A percentile compares a stretch with the other conserved stretches of the same genome.
Evolutionary conservation across 2,329 filamentous ascomycete species (phyloP).

Genomic region (Colletotrichum endophyticum): DNA sequence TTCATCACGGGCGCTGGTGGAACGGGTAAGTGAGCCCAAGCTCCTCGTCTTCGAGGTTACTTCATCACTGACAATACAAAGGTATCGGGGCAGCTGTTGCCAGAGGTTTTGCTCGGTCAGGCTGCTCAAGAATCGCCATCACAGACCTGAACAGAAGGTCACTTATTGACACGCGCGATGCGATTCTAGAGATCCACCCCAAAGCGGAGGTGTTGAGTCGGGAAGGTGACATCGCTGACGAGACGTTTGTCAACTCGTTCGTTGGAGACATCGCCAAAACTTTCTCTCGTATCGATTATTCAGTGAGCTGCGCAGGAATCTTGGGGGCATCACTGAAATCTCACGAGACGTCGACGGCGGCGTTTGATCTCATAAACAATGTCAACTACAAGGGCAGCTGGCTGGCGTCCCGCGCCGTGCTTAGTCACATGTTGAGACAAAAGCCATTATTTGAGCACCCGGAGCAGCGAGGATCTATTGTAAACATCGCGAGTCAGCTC

Average conservation of each 20-base stretch:
- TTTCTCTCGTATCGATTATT: slow-evolving; percentile 59
- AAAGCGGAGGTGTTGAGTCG: slow-evolving; percentile 33
- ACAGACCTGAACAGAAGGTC: slow-evolving; percentile 53
- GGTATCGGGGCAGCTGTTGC: slow-evolving; percentile 62
- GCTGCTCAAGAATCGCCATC: slow-evolving; percentile 56
- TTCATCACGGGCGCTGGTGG: slow-evolving; percentile 53
- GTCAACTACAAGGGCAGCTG: slow-evolving; percentile 60
- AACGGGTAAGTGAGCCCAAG: slow-evolving; percentile 36
- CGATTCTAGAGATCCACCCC: slow-evolving; percentile 37
- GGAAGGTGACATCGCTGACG: slow-evolving; percentile 53
- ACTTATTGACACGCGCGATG: slow-evolving; percentile 38
- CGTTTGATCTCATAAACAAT: slow-evolving; percentile 57
- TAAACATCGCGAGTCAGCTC: slow-evolving; percentile 58
- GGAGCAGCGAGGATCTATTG: slow-evolving; percentile 49
- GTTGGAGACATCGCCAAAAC: slow-evolving; percentile 30
- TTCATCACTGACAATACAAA: slow-evolving; percentile 24
- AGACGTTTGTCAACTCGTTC: slow-evolving; percentile 45
- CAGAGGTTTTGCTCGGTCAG: slow-evolving; percentile 52
- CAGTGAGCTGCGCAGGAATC: slow-evolving; percentile 61
- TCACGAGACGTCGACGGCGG: slow-evolving; percentile 48
- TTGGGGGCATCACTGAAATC: slow-evolving; percentile 45
- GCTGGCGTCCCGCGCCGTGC: slow-evolving; percentile 48
- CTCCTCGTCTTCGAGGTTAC: background rate
- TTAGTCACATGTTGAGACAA: slow-evolving; percentile 51
- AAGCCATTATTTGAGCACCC: slow-evolving; percentile 43